Base-by-base conservation (phyloP, 495 filamentous ascomycete genomes). In the Lepidopterella palustris region DNA sequence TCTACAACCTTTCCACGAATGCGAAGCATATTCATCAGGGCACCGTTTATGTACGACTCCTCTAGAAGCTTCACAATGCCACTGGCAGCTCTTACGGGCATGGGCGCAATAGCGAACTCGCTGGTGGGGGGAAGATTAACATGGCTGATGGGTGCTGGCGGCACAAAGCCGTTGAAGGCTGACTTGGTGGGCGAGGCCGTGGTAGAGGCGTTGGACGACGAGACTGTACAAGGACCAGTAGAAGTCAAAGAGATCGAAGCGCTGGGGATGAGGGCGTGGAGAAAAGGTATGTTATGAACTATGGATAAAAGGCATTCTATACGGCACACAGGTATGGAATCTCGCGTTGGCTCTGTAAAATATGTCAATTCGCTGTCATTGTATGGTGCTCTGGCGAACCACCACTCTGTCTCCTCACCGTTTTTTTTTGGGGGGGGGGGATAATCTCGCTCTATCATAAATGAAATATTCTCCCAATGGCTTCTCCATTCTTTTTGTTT, bases 11-110 rank as follows among this genome's bases (percentile, higher is more conserved):
- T 95, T 58, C 84, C 88, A 0, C 71, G 76, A 26, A 83, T 97
- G 80, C 82, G 93, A 20, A 80, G 77, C 42, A 76, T 97, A 32
- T 96, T 96, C 69, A 76, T 96, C 53, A 82, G 92, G 13, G 82
- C 95, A n/a, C 83, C 83, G 4, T 90, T 97, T 70, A 77, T 98
- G 74, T 98, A 90, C 69, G 93, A 98, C 69, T 82, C 78, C 53
- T 88, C 84, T 54, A 81, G 93, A 55, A 76, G 83, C 20, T 82
- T 96, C 65, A 98, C 95, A 6, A 70, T 97, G 64, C 89, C 87
- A 2, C 82, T 98, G 64, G 93, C 93, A 0, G 82, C 84, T 4
- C 71, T 84, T 63, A 85, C 87, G 24, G 79, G 82, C 15, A 72
- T 86, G 1, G 87, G 87, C 2, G 80, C 84, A 2, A 73, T 84